Base-by-base conservation (phyloP, 257 asterid genomes). In the Avicennia marina region DNA sequence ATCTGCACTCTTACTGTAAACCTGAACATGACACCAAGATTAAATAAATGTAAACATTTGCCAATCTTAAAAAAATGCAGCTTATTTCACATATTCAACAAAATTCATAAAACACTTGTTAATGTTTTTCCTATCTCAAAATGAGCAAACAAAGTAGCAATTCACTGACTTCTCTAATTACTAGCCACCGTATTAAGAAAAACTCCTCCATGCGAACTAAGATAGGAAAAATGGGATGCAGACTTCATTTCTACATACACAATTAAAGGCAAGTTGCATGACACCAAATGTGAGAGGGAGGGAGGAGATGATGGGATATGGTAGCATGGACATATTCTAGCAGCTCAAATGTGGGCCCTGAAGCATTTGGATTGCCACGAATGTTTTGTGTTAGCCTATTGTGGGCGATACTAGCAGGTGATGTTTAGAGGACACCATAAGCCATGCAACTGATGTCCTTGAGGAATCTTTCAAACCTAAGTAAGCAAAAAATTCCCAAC, bases 301-400 rank as follows among this genome's bases (percentile, higher is more conserved):
- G 36, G 67, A 21, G 51, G 52, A 51, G 66, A 55, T 60, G 43
- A 58, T 63, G 15, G 12, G 53, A 54, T 49, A 43, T 24, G 56
- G 67, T 31, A 50, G 65, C 57, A 53, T 33, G 56, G 42, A 64
- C 63, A 75, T 69, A 75, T 76, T 76, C 80, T 55, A 68, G 74
- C 71, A 65, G 65, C 66, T 51, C 36, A 65, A 56, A 41, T 47
- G 69, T 66, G 78, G 81, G 72, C 59, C 77, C 41, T 8, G 47
- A 63, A 17, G 53, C 42, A 62, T 69, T 66, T 38, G 62, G 66
- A 60, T 66, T 48, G 58, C 49, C 43, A 54, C 68, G 56, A 73
- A 71, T 52, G 33, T 56, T 63, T 52, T 47, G 26, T n/a, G 43
- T 50, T 36, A 36, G 10, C 13, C 10, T 36, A 5, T 2, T 2